Percentiles rank a stretch among this genome's conserved stretches.
Evolutionary conservation across 2,329 filamentous ascomycete species (phyloP).

Genomic region (Aureobasidium sp.): DNA sequence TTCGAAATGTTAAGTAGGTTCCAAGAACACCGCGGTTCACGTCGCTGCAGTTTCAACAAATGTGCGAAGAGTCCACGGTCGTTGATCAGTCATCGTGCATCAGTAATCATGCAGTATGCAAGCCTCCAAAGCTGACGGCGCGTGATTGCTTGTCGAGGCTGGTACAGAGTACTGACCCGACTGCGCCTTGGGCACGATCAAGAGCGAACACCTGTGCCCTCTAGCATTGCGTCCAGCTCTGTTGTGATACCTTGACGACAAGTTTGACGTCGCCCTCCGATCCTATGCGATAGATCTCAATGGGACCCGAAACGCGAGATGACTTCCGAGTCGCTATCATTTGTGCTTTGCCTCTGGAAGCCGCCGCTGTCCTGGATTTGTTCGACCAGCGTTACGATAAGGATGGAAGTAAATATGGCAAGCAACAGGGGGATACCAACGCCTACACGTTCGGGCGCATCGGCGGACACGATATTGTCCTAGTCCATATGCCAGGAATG

Average conservation of each 20-base stretch:
- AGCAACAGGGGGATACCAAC: constrained; percentile 16
- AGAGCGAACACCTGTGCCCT: background rate
- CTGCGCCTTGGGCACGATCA: background rate
- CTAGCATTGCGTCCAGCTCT: background rate
- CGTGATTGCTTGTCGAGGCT: background rate
- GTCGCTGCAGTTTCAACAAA: background rate
- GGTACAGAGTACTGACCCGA: background rate
- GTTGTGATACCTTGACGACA: background rate
- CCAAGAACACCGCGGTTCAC: too few relatives aligned
- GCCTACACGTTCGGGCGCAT: constrained; percentile 18
- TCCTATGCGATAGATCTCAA: background rate
- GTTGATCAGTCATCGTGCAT: background rate
- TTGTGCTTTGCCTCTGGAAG: constrained; percentile 17
- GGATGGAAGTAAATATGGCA: constrained; percentile 5
- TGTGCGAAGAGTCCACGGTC: background rate
- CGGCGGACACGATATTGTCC: constrained; percentile 15
- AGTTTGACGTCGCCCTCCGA: background rate
- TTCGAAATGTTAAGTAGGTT: background rate
- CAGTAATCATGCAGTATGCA: background rate
- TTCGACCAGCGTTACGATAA: constrained; percentile 12
- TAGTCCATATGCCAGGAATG: constrained; percentile 15
- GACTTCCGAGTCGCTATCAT: constrained; percentile 16
- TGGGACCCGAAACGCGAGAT: background rate
- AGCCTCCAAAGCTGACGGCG: background rate
- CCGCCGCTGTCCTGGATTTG: constrained; percentile 14